Conservation (phyloP, 2,329 filamentous ascomycete genomes). For the Epichloe hybrida region DNA sequence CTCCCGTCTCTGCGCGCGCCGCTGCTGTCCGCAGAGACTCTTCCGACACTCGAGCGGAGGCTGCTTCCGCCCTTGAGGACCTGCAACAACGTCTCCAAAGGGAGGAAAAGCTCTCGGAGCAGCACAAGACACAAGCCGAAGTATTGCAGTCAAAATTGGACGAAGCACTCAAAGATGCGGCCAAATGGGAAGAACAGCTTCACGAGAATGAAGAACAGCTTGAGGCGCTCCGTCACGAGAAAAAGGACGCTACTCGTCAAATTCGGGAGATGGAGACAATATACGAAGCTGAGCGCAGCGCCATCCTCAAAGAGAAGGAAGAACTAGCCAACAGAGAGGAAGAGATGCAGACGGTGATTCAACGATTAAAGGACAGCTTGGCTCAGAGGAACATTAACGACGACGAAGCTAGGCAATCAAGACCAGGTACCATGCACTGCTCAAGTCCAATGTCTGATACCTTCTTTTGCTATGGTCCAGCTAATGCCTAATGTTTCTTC, state of each 20-base stretch:
- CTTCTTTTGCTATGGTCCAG: neutral
- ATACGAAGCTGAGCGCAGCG: conserved; percentile 79
- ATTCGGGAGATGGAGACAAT: conserved; percentile 85
- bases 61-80: conserved; percentile 67
- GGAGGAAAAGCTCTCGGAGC: conserved; percentile 64
- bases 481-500: conserved; percentile 9
- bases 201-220: conserved; percentile 79
- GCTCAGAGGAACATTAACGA: conserved; percentile 54
- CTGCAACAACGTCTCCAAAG: conserved; percentile 70
- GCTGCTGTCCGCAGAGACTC: conserved; percentile 48
- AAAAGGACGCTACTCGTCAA: conserved; percentile 69
- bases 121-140: conserved; percentile 71
- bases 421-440: conserved; percentile 36
- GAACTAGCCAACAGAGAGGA: conserved; percentile 74
- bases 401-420: conserved; percentile 43
- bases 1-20: conserved; percentile 61
- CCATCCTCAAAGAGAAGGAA: conserved; percentile 84
- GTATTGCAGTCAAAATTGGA: conserved; percentile 77
- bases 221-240: conserved; percentile 69
- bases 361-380: conserved; percentile 79
- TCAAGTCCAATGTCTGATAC: neutral
- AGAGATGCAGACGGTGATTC: conserved; percentile 80
- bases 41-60: conserved; percentile 66
- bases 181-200: conserved; percentile 71
- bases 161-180: conserved; percentile 70